These are phyloP conservation scores for Glebionis coronaria DNA, from an alignment of 129 eudicot genomes.

Conservation along the genomic window DNA sequence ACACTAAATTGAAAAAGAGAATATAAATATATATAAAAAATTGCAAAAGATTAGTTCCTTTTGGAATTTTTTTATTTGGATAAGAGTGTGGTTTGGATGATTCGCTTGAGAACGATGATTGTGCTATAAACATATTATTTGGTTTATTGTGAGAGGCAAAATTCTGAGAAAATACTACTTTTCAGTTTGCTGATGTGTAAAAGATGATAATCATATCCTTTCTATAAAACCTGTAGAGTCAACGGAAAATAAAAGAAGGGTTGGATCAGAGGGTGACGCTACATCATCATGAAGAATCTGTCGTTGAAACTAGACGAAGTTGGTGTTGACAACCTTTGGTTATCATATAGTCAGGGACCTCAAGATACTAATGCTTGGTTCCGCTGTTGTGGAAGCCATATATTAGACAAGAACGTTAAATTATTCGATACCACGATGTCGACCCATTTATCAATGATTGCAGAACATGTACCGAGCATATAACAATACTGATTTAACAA, in stretches of 20 bases:
- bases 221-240: slow-evolving; percentile 17
- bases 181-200: slow-evolving; percentile 19
- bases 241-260: slow-evolving; percentile 13
- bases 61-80: slow-evolving; percentile 35
- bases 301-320: too few species aligned
- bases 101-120: slow-evolving; percentile 38
- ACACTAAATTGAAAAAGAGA: slow-evolving; percentile 9
- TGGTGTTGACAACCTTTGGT: too few species aligned
- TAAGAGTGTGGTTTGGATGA: slow-evolving; percentile 28
- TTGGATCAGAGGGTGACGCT: slow-evolving; percentile 8
- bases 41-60: slow-evolving; percentile 37
- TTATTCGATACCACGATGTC: too few species aligned
- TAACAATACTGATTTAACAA: too few species aligned
- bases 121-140: slow-evolving; percentile 40
- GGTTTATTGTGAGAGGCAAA: slow-evolving; percentile 28
- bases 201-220: slow-evolving; percentile 20
- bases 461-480: too few species aligned
- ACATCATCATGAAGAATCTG: slow-evolving; percentile 2
- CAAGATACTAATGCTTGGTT: too few species aligned
- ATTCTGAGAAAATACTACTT: slow-evolving; percentile 8
- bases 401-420: too few species aligned
- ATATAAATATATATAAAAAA: slow-evolving; percentile 10
- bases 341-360: too few species aligned
- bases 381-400: too few species aligned
- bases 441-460: too few species aligned